These are phyloP conservation scores for Akanthomyces dipterigenus DNA, from an alignment of 2,329 filamentous ascomycete species.

Conservation along the genomic window DNA sequence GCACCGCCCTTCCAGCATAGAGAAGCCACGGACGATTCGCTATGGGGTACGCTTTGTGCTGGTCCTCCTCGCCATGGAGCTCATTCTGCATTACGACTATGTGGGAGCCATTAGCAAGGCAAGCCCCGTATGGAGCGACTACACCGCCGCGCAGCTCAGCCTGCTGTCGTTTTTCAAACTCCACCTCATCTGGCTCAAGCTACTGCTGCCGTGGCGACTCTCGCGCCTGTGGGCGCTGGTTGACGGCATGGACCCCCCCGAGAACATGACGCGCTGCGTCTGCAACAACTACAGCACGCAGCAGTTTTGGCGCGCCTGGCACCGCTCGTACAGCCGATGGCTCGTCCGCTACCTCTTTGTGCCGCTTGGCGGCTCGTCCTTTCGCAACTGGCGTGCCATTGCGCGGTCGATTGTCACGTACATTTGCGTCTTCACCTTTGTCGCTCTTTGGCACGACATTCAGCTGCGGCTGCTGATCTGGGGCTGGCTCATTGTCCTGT, in stretches of 20 bases:
- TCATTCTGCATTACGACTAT: constrained; percentile 87
- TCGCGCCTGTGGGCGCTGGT: constrained; percentile 93
- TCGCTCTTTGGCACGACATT: constrained; percentile 97
- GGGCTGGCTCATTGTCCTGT: constrained; percentile 94
- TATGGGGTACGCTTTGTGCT: constrained; percentile 81
- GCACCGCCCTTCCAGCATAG: constrained; percentile 66
- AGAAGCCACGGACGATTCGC: constrained; percentile 60
- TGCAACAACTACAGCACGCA: constrained; percentile 88
- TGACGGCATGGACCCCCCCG: constrained; percentile 88
- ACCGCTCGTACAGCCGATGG: constrained; percentile 93
- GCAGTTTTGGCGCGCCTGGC: constrained; percentile 95
- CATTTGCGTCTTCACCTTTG: constrained; percentile 86
- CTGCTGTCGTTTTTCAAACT: constrained; percentile 95
- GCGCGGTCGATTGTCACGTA: constrained; percentile 66
- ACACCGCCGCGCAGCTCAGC: constrained; percentile 79
- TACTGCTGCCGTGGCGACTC: constrained; percentile 94
- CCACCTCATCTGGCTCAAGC: constrained; percentile 95
- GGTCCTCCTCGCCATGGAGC: constrained; percentile 79
- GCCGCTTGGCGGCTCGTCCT: constrained; percentile 69
- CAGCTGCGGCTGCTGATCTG: constrained; percentile 84
- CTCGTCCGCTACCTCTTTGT: constrained; percentile 89
- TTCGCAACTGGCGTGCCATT: constrained; percentile 36
- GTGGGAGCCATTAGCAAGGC: constrained; percentile 86
- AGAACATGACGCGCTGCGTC: constrained; percentile 98
- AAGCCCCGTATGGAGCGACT: constrained; percentile 70